phyloP scores from a whole-genome alignment of 768 basidiomycete species.

The Rhizopogon vinicolor region DNA sequence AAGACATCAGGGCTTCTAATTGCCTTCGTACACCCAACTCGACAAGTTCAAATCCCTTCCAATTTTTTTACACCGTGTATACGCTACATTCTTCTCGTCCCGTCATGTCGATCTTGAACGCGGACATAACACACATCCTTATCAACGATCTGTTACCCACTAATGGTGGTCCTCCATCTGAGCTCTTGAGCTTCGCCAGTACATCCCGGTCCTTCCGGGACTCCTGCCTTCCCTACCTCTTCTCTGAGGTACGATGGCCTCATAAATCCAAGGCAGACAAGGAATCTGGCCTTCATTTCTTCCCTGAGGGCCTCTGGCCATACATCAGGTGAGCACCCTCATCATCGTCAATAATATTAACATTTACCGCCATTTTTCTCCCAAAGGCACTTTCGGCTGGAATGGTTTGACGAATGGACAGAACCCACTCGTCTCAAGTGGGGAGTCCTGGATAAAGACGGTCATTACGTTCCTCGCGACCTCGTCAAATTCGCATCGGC shows the following conservation, averaged over 20 bases:
- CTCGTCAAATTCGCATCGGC: slow-evolving; percentile 21
- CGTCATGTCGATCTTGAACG: slow-evolving; percentile 26
- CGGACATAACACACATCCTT: slow-evolving; percentile 30
- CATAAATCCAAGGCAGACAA: slow-evolving; percentile 23
- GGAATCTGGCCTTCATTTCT: slow-evolving; percentile 21
- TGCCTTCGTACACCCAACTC: slow-evolving; percentile 1
- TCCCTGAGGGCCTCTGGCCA: slow-evolving; percentile 24
- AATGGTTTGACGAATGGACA: slow-evolving; percentile 34
- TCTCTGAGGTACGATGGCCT: slow-evolving; percentile 28
- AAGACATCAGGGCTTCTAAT: slow-evolving; percentile 1
- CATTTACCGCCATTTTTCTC: not conserved
- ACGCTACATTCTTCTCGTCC: not conserved
- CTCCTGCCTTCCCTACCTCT: slow-evolving; percentile 27
- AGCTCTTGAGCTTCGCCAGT: slow-evolving; percentile 20
- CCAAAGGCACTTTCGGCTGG: slow-evolving; percentile 24
- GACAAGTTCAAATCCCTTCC: not conserved
- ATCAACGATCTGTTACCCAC: slow-evolving; percentile 19
- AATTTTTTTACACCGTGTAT: slow-evolving; percentile 1
- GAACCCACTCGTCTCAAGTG: slow-evolving; percentile 30
- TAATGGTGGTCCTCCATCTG: not conserved
- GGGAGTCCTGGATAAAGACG: slow-evolving; percentile 27
- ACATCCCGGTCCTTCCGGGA: slow-evolving; percentile 22
- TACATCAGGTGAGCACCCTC: slow-evolving; percentile 22
- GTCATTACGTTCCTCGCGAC: slow-evolving; percentile 25
- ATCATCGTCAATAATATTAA: no score